Evolutionary conservation across 208 protist genomes (phyloP), one percentile per base, ranked within the genome.

Genomic region (Acanthamoeba divionensis): DNA sequence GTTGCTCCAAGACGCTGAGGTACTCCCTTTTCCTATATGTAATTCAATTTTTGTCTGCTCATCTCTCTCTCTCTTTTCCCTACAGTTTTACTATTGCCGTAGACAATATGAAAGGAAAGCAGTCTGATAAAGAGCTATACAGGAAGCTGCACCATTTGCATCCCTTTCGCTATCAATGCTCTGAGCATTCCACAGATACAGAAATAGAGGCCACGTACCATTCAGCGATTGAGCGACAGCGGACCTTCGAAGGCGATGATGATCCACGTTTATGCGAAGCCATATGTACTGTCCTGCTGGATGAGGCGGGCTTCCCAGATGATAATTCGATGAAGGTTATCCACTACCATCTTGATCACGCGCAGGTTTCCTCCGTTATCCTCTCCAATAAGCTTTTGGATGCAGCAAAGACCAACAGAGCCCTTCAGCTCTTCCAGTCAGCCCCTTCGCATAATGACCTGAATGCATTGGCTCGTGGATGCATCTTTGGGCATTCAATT

Each of bases 291-390:
- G 89, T 94, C 36, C 90, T 95, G 29, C 57, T 95, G 18, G 93
- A 95, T 83, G 93, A 95, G 71, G 93, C 63, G 13, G 91, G 93
- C 50, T 65, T 95, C 41, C 85, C 93, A 4, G 55, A 91, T 38
- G 38, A 93, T 31, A 24, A 89, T 38, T 47, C 93, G n/a, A 48
- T 95, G 79, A 95, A 95, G 77, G 91, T 95, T 18, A 41, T 95
- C 26, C 93, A 95, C 36, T 94, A 91, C 31, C 83, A 93, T 41
- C 65, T 95, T 7, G 93, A 95, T 54, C 91, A 95, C 26, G 50
- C 91, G n/a, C 38, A 93, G n/a, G 75, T 94, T 26, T 36, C 79
- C 38, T 62, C 41, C 4, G 63, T 95, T 41, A 91, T 93, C 4
- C 48, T 95, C 12, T 79, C 93, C 0, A 95, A 95, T 21, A 63